Evolutionary conservation across 2,329 filamentous ascomycete genomes (phyloP).

Genomic region (Ascochyta pisi): DNA sequence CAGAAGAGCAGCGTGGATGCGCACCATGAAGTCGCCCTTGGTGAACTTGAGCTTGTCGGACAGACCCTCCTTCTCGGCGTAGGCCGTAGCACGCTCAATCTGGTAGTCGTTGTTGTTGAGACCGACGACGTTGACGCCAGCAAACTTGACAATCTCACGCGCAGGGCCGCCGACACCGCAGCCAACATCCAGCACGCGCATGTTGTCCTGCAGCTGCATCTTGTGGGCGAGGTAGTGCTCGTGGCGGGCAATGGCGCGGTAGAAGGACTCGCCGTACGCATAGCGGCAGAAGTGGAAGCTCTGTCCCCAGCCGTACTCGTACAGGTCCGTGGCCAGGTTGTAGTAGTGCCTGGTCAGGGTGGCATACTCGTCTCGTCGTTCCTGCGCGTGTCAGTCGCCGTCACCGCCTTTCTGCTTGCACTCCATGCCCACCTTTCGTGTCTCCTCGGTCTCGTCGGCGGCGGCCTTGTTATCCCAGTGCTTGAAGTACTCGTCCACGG

Average conservation of each 20-base stretch:
- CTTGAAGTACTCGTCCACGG: constrained; percentile 93
- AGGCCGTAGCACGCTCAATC: constrained; percentile 88
- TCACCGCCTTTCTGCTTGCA: constrained; percentile 4
- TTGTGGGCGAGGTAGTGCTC: constrained; percentile 96
- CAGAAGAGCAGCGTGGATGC: constrained; percentile 7
- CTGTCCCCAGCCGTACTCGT: constrained; percentile 96
- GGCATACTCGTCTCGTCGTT: constrained; percentile 86
- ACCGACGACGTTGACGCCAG: constrained; percentile 85
- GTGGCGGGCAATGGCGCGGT: constrained; percentile 91
- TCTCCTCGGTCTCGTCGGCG: constrained; percentile 81
- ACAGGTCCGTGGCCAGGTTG: constrained; percentile 93
- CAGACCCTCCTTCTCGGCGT: constrained; percentile 82
- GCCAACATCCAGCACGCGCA: constrained; percentile 93
- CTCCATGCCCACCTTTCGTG: constrained; percentile 68
- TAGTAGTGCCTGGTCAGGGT: constrained; percentile 96
- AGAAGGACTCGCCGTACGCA: constrained; percentile 83
- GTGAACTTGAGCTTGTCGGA: constrained; percentile 81
- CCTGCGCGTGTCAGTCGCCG: constrained; percentile 56
- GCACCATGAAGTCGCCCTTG: constrained; percentile 95
- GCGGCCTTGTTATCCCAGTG: constrained; percentile 89
- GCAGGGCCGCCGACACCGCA: constrained; percentile 97
- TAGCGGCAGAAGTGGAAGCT: constrained; percentile 99
- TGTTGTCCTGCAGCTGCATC: constrained; percentile 83
- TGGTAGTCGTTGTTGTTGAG: constrained; percentile 99
- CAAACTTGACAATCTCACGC: constrained; percentile 95